A percentile compares a stretch with the other conserved stretches of the same genome.
Evolutionary conservation across 192 early-diverging fungal genomes (phyloP).

Genomic region (Linnemannia zychae): DNA sequence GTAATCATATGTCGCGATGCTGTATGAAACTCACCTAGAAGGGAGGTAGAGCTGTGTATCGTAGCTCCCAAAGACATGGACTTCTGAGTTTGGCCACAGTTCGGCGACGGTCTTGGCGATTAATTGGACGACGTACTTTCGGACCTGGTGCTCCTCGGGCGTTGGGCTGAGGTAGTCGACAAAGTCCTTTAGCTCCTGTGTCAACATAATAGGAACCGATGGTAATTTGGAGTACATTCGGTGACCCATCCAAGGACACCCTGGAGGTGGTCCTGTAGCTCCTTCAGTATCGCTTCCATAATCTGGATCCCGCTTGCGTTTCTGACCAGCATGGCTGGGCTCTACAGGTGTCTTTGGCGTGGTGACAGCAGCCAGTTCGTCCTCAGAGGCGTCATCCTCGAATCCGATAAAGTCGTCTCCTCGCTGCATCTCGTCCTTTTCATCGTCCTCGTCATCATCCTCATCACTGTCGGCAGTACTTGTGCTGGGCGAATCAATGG

Average conservation of each 20-base stretch:
- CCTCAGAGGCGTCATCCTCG: constrained; percentile 13
- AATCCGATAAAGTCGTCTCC: constrained; percentile 47
- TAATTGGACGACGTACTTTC: constrained; percentile 77
- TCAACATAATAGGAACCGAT: constrained; percentile 31
- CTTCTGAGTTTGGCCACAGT: constrained; percentile 59
- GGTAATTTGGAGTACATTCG: constrained; percentile 22
- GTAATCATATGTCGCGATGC: not conserved
- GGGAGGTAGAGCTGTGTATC: constrained; percentile 90
- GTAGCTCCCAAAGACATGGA: constrained; percentile 91
- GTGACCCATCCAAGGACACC: constrained; percentile 44
- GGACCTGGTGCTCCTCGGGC: constrained; percentile 82
- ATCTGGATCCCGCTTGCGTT: constrained; percentile 17
- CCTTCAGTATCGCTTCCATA: constrained; percentile 17
- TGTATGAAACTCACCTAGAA: constrained; percentile 73
- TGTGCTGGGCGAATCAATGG: not conserved
- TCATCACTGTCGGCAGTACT: not conserved
- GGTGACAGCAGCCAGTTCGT: not conserved
- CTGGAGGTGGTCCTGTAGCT: constrained; percentile 18
- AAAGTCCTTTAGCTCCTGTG: constrained; percentile 82
- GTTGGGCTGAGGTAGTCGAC: constrained; percentile 86
- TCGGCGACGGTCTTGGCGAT: constrained; percentile 66
- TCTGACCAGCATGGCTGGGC: constrained; percentile 3
- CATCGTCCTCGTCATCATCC: not conserved
- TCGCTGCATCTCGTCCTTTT: constrained; percentile 20
- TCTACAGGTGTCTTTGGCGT: not conserved